Base-by-base conservation (phyloP, 148 eudicot genomes). In the Heliamphora exappendiculata region DNA sequence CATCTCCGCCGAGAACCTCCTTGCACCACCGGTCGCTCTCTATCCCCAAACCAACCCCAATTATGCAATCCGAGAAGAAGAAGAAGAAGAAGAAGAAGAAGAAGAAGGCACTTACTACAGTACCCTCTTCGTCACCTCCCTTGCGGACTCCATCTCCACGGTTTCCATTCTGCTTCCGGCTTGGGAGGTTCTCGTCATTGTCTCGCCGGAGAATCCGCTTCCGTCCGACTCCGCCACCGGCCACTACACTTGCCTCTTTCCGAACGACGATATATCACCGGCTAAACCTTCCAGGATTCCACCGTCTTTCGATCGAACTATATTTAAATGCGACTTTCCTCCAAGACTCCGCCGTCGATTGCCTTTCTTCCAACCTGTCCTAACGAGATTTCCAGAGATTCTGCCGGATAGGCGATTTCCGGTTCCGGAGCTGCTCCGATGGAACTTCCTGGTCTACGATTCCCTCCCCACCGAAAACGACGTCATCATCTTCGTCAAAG, bases 401-500 rank as follows among this genome's bases (percentile, higher is more conserved):
- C 28, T 44, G 28, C 72, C 68, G 31, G 70, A 70, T 58, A 16
- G 72, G 60, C 16, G 55, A 1, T 42, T 63, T 13, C 78, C 74
- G 28, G 68, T 28, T 29, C 76, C 79, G 71, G 72, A 47, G 54
- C 68, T 91, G 2, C 42, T 82, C 34, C 74, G 82, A 54, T 91
- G 93, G 97, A 84, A 85, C 24, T 85, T 73, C 41, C 54, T 91
- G 5, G 90, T 82, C 0, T 91, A 89, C 75, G 90, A 91, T 1
- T 77, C 88, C 0, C 55, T 88, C 17, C 78, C 86, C 2, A 83
- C 89, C 0, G 85, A 81, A 12, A 64, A 84, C 83, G 93, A 89
- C 89, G 89, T 90, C 72, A 81, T 90, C 6, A 42, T 91, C 71
- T 80, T 91, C 44, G 91, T 75, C 7, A 91, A 91, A 66, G 97